Base-by-base conservation (phyloP, 345 rosid genomes). In the Abelmoschus esculentus region DNA sequence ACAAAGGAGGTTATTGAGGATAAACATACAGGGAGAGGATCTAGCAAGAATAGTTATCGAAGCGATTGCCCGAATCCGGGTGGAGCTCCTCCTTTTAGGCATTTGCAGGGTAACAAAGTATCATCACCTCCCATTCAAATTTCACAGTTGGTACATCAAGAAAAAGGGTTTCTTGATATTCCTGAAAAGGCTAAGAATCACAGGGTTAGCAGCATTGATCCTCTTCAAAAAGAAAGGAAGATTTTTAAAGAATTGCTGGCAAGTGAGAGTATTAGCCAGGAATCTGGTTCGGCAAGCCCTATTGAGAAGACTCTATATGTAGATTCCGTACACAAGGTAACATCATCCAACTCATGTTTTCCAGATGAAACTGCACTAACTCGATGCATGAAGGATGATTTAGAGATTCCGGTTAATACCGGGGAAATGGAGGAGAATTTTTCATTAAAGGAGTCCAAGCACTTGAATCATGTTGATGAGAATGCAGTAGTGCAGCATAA, bases 231-330 rank as follows among this genome's bases (percentile, higher is more conserved):
- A 69, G 42, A 15, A 32, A 63, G 77, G 63, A 80, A 61, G 60
- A 85, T 38, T 72, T 79, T 86, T 64, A 57, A 68, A 56, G 84
- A 87, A 66, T 78, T 87, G 49, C 76, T 91, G 82, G 86, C 87
- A 10, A 72, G 66, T 15, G 89, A 88, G 69, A 84, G 84, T 54
- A 75, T 54, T 29, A 80, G 76, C 60, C 80, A 80, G 84, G 74
- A 83, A 74, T 72, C 79, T 68, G 79, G 74, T 1, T 66, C 78
- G 14, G 83, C 66, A 40, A 73, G 63, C 70, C 86, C 82, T 1
- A 76, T 65, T 4, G 98, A 93, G 86, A 90, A 86, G 80, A 89
- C 96, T 72, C 76, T 93, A 74, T 86, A 91, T 75, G 78, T 89
- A 50, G 97, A 91, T 82, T 79, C 84, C 56, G 78, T 86, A 70